A percentile compares a stretch with the other conserved stretches of the same genome.
Evolutionary conservation across 192 early-diverging fungal species (phyloP).

Genomic region (Gonapodya sp.): DNA sequence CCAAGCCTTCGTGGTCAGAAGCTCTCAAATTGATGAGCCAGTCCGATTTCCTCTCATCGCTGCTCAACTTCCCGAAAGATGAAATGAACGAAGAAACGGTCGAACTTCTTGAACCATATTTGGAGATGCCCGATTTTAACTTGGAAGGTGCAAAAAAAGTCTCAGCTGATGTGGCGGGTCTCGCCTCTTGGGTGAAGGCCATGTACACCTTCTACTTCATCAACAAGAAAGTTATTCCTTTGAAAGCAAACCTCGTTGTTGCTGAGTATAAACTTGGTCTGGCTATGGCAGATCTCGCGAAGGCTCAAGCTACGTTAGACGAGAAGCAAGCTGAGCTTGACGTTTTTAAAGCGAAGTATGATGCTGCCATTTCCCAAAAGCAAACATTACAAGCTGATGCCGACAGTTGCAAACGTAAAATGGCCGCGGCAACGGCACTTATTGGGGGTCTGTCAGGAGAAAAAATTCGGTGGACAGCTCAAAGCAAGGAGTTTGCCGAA

Average conservation of each 20-base stretch:
- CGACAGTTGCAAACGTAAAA: conserved; percentile 51
- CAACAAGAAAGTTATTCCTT: conserved; percentile 57
- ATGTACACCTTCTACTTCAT: conserved; percentile 50
- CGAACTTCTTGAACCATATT: conserved; percentile 43
- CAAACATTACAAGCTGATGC: conserved; percentile 53
- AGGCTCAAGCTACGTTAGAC: conserved; percentile 44
- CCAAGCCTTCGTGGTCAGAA: conserved; percentile 51
- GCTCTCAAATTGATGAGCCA: conserved; percentile 51
- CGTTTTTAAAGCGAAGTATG: conserved; percentile 52
- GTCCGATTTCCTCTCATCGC: conserved; percentile 45
- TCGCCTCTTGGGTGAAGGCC: conserved; percentile 49
- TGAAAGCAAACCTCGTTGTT: conserved; percentile 56
- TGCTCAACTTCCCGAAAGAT: conserved; percentile 49
- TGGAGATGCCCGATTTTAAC: conserved; percentile 59
- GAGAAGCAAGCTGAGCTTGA: conserved; percentile 59
- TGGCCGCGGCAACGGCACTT: conserved; percentile 50
- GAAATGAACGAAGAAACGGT: conserved; percentile 59
- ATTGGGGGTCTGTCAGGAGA: conserved; percentile 53
- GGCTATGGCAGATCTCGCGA: conserved; percentile 46
- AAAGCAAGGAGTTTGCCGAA: conserved; percentile 53
- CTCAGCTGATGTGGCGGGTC: conserved; percentile 54
- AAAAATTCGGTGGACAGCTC: conserved; percentile 57
- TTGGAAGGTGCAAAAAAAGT: conserved; percentile 61
- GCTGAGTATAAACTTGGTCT: conserved; percentile 47
- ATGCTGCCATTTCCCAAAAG: conserved; percentile 44